Evolutionary conservation across 495 filamentous ascomycete genomes (phyloP).

Genomic region (Aspergillus bridgeri): DNA sequence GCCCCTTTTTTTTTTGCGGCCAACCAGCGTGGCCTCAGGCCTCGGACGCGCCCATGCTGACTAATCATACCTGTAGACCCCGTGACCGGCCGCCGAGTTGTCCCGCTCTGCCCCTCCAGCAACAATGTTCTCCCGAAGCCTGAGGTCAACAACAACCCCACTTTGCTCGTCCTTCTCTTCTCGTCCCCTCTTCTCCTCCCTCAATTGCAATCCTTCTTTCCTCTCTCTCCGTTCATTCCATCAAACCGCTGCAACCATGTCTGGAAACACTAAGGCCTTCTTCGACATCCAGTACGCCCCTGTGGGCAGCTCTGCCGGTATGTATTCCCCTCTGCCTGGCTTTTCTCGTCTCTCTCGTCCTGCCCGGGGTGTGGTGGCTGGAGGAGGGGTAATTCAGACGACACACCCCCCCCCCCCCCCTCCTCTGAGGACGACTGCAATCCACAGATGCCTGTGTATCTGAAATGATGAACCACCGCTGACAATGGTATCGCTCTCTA

Average conservation of each 20-base stretch:
- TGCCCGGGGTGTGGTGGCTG: neutral
- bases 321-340: constrained; percentile 35
- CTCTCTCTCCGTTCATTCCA: constrained; percentile 56
- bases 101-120: constrained; percentile 38
- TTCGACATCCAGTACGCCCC: constrained; percentile 64
- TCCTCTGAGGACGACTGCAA: too few relatives aligned
- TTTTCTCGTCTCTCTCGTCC: constrained; percentile 5
- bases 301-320: constrained; percentile 57
- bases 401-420: too few relatives aligned
- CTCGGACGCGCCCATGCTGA: constrained; percentile 12
- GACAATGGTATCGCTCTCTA: constrained; percentile 30
- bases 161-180: constrained; percentile 41
- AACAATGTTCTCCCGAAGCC: constrained; percentile 50
- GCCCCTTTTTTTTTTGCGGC: constrained; percentile 1
- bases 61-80: constrained; percentile 18
- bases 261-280: constrained; percentile 53
- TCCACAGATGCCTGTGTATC: too few relatives aligned
- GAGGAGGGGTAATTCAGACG: neutral
- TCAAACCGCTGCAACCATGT: constrained; percentile 62
- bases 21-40: constrained; percentile 11
- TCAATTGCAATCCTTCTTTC: constrained; percentile 44
- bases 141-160: constrained; percentile 47
- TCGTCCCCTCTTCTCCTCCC: constrained; percentile 39
- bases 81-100: constrained; percentile 17
- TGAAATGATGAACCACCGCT: constrained; percentile 15